Evolutionary conservation across 352 stramenopile species (phyloP).

Genomic region (Phytophthora macrochlamydospora): DNA sequence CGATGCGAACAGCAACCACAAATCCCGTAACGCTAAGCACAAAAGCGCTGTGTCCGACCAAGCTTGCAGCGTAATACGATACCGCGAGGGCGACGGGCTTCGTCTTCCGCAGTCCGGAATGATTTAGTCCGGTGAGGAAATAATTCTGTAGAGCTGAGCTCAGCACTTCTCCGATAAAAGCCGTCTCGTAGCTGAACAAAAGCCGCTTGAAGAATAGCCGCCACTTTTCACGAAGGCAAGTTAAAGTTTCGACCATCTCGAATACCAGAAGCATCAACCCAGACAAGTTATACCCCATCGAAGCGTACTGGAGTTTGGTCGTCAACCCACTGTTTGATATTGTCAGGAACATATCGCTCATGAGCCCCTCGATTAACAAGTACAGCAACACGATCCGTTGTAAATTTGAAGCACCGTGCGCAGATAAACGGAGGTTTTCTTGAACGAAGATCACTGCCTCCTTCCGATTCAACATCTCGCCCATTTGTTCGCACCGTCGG

Average conservation of each 20-base stretch:
- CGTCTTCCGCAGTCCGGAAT: slow-evolving; percentile 5
- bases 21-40: slow-evolving; percentile 17
- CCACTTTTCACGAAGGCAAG: slow-evolving; percentile 6
- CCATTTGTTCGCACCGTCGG: slow-evolving; percentile 11
- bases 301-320: slow-evolving; percentile 24
- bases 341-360: slow-evolving; percentile 37
- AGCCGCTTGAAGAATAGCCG: slow-evolving; percentile 20
- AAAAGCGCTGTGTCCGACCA: slow-evolving; percentile 20
- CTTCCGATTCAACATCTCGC: slow-evolving; percentile 9
- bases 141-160: slow-evolving; percentile 13
- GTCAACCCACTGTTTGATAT: slow-evolving; percentile 27
- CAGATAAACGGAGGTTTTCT: slow-evolving; percentile 22
- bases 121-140: slow-evolving; percentile 19
- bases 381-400: slow-evolving; percentile 28
- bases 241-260: slow-evolving; percentile 27
- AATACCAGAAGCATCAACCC: slow-evolving; percentile 31
- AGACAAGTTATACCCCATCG: slow-evolving; percentile 32
- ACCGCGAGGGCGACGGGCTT: slow-evolving; percentile 7
- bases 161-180: slow-evolving; percentile 20
- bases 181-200: slow-evolving; percentile 31
- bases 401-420: slow-evolving; percentile 10
- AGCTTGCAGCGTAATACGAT: slow-evolving; percentile 21
- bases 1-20: slow-evolving; percentile 11
- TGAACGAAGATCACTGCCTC: slow-evolving; percentile 30
- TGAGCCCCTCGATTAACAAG: slow-evolving; percentile 29